Base-by-base conservation (phyloP, 1,284 basidiomycete genomes). In the Naganishia liquefaciens region DNA sequence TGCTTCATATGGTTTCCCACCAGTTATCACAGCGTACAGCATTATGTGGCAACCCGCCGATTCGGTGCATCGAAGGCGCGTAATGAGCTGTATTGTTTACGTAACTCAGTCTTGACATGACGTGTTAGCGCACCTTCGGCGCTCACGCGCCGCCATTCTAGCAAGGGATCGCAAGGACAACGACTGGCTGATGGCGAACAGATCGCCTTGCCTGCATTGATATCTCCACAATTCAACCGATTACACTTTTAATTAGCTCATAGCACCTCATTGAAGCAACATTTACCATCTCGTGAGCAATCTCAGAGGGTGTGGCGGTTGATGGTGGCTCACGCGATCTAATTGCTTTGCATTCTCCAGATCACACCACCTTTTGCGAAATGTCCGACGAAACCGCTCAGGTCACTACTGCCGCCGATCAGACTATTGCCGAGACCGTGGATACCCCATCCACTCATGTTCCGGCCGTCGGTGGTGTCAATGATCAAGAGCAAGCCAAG, bases 341-440 rank as follows among this genome's bases (percentile, higher is more conserved):
- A 3, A 17, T 15, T 21, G 4, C 13, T 27, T 27, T 39, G 6
- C 23, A 25, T 23, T 37, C 46, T 19, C 39, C 30, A 60, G 55
- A 37, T 21, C 46, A 27, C 21, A 54, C 19, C n/a, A 30, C 3
- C 25, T 39, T 57, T 28, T 39, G n/a, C 54, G 30, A 58, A 53
- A 60, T 60, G 57, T 60, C 57, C 33, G 57, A 60, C 57, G 57
- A 60, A 60, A 60, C 57, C 46, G 57, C 57, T 25, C 57, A 46
- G 11, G 57, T 60, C 39, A 19, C 57, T 33, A 60, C 49, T 27
- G 51, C 55, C 37, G 63, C 63, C 42, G 63, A 65, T 52, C 54
- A 65, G 37, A 60, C 40, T 43, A 62, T 52, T 19, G 28, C 39
- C n/a, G 63, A 52, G 23, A 47, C 57, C 11, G 57, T 60, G 17